Base-by-base conservation (phyloP, 2,329 filamentous ascomycete species). In the Tolypocladium tundrense region DNA sequence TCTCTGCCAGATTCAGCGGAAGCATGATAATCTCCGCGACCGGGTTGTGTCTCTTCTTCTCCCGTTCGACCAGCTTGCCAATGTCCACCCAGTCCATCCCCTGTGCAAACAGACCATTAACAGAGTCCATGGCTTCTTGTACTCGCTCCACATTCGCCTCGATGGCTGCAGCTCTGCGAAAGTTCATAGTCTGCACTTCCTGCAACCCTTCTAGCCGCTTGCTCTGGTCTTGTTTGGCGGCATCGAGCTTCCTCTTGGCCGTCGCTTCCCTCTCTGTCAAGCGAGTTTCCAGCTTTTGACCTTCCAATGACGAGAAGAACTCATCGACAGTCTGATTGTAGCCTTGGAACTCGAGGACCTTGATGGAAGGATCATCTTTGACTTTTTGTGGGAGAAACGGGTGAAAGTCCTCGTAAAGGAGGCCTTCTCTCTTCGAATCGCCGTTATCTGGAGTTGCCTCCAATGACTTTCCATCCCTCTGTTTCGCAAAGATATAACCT, bases 51-150 rank as follows among this genome's bases (percentile, higher is more conserved):
- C 86, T 80, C 60, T 79, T 84, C 70, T 95, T 89, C 69, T 97
- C 93, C 63, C 91, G 83, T 69, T 96, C 91, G 56, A 99, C 89
- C 61, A 99, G 75, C 59, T 88, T 88, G 11, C 84, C 90, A 66
- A 97, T 92, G 63, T 97, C 89, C 13, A 91, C 85, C 94, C 94
- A 99, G 66, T 99, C 94, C 91, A 97, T 97, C 13, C 93, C 93
- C 67, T 96, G 91, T 6, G 84, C 84, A 60, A 99, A 84, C n/a
- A 97, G 77, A 0, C 90, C 90, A 70, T 96, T 97, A 56, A 99
- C 87, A 4, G 94, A 91, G 69, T 91, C 90, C 70, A 91, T 91
- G 5, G 91, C 91, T 73, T 97, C 94, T 69, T 96, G 89, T 0
- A 97, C 92, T 55, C 91, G 84, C 68, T 96, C 90, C 1, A 91